Evolutionary conservation across 2,329 filamentous ascomycete species (phyloP).

Genomic region (Sordariomycetes sp.): DNA sequence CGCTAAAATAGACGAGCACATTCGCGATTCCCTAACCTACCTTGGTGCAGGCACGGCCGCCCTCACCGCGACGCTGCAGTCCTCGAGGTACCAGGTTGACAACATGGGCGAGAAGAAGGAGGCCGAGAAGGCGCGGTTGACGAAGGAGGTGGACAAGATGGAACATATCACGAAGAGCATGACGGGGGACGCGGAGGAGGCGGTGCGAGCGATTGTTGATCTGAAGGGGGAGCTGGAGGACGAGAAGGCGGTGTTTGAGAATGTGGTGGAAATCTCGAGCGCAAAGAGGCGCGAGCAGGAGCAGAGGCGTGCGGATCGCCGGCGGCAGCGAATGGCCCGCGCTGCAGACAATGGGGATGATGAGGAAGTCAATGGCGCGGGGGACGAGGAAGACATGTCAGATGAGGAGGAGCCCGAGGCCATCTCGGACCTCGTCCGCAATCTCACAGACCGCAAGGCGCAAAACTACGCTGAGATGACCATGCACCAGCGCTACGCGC

Average conservation of each 20-base stretch:
- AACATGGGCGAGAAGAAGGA: constrained; percentile 1
- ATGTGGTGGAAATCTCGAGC: constrained; percentile 15
- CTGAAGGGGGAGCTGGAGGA: constrained; percentile 34
- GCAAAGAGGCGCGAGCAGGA: constrained; percentile 6
- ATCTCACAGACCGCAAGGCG: constrained; percentile 21
- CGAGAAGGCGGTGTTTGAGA: constrained; percentile 23
- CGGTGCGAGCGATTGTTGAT: constrained; percentile 35
- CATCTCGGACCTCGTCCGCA: constrained; percentile 16
- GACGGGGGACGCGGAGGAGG: constrained; percentile 29
- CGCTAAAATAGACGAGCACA: constrained; percentile 3
- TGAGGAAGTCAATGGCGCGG: constrained; percentile 11
- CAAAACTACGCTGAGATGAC: constrained; percentile 27
- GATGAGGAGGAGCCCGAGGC: constrained; percentile 11
- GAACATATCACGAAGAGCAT: constrained; percentile 11
- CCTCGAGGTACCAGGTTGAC: neutral
- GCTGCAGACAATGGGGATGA: neutral
- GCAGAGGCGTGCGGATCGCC: constrained; percentile 7
- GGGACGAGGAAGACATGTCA: constrained; percentile 12
- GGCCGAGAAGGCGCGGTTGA: neutral
- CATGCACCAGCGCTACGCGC: constrained; percentile 33
- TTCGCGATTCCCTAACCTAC: neutral
- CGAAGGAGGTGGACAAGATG: neutral
- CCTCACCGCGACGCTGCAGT: constrained; percentile 1
- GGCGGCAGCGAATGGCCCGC: constrained; percentile 9
- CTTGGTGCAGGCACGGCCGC: neutral